Percentiles rank a stretch among this genome's conserved stretches.
These are phyloP conservation scores for Botrytis sinoallii DNA, from an alignment of 2,329 filamentous ascomycete genomes.

Conservation along the genomic window DNA sequence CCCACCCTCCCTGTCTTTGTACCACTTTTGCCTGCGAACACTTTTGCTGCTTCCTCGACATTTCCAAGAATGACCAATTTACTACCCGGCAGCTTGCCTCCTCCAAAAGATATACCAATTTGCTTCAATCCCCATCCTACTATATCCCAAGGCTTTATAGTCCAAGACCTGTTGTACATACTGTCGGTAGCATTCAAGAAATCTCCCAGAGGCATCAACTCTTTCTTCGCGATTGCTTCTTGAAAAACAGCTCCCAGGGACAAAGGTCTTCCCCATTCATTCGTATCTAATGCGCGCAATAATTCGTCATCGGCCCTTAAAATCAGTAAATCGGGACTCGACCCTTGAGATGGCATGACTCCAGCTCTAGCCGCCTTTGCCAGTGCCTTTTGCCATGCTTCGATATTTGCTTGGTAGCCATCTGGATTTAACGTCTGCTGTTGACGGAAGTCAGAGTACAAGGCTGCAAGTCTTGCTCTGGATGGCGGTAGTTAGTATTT, in stretches of 20 bases:
- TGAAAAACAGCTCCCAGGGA: constrained; percentile 73
- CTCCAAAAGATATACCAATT: constrained; percentile 56
- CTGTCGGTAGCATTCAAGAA: constrained; percentile 66
- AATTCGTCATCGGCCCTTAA: constrained; percentile 61
- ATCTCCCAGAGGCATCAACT: constrained; percentile 66
- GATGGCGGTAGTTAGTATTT: constrained; percentile 14
- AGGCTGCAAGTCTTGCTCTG: constrained; percentile 74
- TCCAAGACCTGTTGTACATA: constrained; percentile 75
- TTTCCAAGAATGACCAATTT: constrained; percentile 65
- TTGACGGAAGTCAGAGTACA: constrained; percentile 81
- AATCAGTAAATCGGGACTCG: constrained; percentile 49
- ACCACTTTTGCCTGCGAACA: constrained; percentile 47
- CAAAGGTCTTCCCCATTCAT: constrained; percentile 76
- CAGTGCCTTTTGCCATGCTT: constrained; percentile 75
- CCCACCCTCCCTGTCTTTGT: constrained; percentile 54
- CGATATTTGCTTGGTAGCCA: constrained; percentile 76
- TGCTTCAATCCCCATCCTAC: constrained; percentile 73
- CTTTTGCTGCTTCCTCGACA: constrained; percentile 56
- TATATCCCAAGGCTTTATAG: constrained; percentile 62
- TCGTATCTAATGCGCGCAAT: constrained; percentile 66
- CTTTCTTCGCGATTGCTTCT: constrained; percentile 67
- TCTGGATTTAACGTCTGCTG: constrained; percentile 78
- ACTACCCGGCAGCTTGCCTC: constrained; percentile 56
- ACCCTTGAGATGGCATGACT: constrained; percentile 42
- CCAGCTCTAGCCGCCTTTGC: constrained; percentile 66